Conservation (phyloP, 2,329 filamentous ascomycete genomes). For the Lachnellula cervina region DNA sequence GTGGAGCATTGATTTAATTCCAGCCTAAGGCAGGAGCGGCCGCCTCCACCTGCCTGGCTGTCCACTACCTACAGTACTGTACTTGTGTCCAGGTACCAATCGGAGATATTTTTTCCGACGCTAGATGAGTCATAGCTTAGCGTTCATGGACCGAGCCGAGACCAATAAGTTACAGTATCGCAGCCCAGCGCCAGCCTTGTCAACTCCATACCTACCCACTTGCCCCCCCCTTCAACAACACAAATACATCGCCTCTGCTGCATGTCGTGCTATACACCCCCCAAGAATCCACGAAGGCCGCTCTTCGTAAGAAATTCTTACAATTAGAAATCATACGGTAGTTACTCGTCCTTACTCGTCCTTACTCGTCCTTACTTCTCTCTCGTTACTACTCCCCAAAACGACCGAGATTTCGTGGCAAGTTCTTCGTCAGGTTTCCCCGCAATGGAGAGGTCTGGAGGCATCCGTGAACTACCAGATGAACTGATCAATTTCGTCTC, state of each 20-base stretch:
- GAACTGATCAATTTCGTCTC: constrained; percentile 19
- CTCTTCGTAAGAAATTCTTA: neutral
- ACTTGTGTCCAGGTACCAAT: too few species aligned
- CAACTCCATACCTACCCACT: neutral
- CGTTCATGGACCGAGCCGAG: too few species aligned
- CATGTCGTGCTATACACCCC: neutral
- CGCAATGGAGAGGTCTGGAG: neutral
- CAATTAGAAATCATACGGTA: neutral
- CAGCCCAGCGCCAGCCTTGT: too few species aligned
- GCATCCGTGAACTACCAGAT: constrained; percentile 13
- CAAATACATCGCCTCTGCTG: neutral
- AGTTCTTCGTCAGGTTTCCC: neutral
- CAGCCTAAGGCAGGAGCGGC: neutral
- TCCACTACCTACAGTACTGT: neutral
- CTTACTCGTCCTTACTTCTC: neutral
- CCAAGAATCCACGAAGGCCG: neutral
- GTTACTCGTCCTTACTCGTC: neutral
- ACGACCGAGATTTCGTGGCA: constrained; percentile 5
- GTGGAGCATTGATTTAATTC: neutral
- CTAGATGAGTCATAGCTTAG: too few species aligned
- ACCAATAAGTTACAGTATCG: too few species aligned
- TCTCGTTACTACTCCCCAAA: constrained; percentile 1
- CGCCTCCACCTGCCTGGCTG: neutral
- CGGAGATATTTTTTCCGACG: too few species aligned
- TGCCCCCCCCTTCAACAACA: neutral